Base-by-base conservation (phyloP, 2,329 filamentous ascomycete genomes). In the Alternaria infectoria region DNA sequence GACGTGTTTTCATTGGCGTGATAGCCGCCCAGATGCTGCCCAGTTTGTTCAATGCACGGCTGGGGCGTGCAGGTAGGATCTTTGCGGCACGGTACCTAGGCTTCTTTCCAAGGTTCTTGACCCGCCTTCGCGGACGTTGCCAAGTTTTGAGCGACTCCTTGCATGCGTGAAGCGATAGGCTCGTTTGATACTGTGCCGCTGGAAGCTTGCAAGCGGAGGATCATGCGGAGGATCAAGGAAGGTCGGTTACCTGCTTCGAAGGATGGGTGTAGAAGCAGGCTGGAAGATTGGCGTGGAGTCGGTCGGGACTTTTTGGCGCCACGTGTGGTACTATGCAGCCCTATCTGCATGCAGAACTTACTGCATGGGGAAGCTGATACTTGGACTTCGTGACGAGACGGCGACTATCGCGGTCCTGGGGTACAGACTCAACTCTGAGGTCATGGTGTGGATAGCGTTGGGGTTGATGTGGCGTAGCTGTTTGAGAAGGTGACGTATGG, bases 261-360 rank as follows among this genome's bases (percentile, higher is more conserved):
- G 26, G n/a, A 40, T 32, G 49, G 47, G 23, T 17, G 40, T 52
- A 45, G 40, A 54, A 54, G 19, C n/a, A 36, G 13, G 25, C 36
- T 51, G 15, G 21, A 40, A 26, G 26, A n/a, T 28, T 15, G 28
- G 15, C 19, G 25, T 26, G 28, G 50, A 21, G 10, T n/a, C 23
- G 30, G 36, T n/a, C 46, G 56, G 56, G 23, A 23, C 28, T 50
- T 49, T 44, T 52, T 12, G 19, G 46, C 50, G 57, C 50, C 43
- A 40, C 57, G 28, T 47, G 49, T 54, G 19, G 36, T 32, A 23
- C 26, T 46, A 47, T 59, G 57, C 57, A 55, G 50, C 43, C 57
- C 57, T 59, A 55, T 55, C 43, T 47, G n/a, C 21, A 47, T 52
- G 49, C 49, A 52, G 28, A 21, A 36, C 12, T 21, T n/a, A 52